Evolutionary conservation across 192 early-diverging fungal species (phyloP).

Genomic region (Bifiguratus adelaidae): DNA sequence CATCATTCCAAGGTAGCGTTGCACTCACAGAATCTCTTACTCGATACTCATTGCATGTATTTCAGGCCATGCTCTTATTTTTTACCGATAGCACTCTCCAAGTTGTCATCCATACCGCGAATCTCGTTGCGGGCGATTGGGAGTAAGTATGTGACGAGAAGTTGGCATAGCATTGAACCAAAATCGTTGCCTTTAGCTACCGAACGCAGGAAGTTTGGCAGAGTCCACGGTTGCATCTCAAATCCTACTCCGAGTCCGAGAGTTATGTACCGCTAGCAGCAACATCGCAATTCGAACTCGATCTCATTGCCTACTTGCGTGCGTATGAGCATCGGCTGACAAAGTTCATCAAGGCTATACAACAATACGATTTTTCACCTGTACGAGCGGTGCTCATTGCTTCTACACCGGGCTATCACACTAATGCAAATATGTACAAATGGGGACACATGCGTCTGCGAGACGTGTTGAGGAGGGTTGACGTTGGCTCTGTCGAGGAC

Average conservation of each 20-base stretch:
- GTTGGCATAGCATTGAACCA: too few relatives aligned
- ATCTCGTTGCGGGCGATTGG: slow-evolving; percentile 51
- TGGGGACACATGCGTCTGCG: slow-evolving; percentile 44
- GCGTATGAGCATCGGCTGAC: slow-evolving; percentile 23
- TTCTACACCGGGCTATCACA: slow-evolving; percentile 47
- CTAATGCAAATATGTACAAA: slow-evolving; percentile 19
- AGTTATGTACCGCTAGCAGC: slow-evolving; percentile 23
- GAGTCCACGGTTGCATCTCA: too few relatives aligned
- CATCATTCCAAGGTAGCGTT: slow-evolving; percentile 43
- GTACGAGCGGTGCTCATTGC: slow-evolving; percentile 31
- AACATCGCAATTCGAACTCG: slow-evolving; percentile 36
- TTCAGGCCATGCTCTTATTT: slow-evolving; percentile 40
- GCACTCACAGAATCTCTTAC: not conserved
- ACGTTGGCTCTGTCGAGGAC: slow-evolving; percentile 12
- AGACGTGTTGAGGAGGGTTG: slow-evolving; percentile 19
- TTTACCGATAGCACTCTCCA: slow-evolving; percentile 28
- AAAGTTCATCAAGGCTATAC: slow-evolving; percentile 16
- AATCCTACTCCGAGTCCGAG: too few relatives aligned
- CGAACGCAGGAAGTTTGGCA: too few relatives aligned
- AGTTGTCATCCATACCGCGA: slow-evolving; percentile 52
- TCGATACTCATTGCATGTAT: not conserved
- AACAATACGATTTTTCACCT: slow-evolving; percentile 36
- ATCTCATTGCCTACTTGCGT: slow-evolving; percentile 38
- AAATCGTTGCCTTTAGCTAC: too few relatives aligned
- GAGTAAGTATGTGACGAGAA: slow-evolving; percentile 18